Evolutionary conservation across 768 basidiomycete species (phyloP), one percentile per base, ranked within the genome.

Genomic region (Gymnopilus junonius): DNA sequence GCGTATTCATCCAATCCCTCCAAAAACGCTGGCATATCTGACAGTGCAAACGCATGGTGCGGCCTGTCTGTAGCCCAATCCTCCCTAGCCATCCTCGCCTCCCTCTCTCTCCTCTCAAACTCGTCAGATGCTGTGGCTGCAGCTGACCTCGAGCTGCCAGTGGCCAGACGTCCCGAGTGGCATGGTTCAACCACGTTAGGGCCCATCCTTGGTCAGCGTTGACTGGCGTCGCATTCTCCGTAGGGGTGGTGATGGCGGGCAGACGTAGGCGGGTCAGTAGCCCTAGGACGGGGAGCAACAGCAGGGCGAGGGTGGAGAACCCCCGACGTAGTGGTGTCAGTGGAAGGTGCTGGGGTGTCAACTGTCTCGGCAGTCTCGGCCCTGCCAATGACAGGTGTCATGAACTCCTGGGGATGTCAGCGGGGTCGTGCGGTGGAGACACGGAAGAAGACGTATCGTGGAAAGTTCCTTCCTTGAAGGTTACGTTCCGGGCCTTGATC

Each of bases 391-490:
- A 7, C 35, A 8, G 35, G 34, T 21, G 57, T 27, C 23, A 37
- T 29, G n/a, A 54, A 53, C n/a, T 40, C 51, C 45, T 29, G 21
- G 55, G 27, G 31, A 37, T 54, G 39, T 64, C 63, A 17, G 43
- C 14, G 2, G 43, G 56, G 39, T 31, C 57, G n/a, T 61, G 25
- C 11, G 17, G 37, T 3, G 35, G 11, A 3, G 1, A 29, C 11
- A 15, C 32, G 23, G 43, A 37, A 10, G 6, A 12, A 12, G 66
- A 51, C 29, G 59, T 66, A 10, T 62, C 46, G 37, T 73, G 65
- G 0, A 56, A 64, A 0, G 0, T 4, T 2, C 72, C 69, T 51
- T 74, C 72, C 11, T 76, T 71, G 53, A 76, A 74, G 3, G 69
- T 58, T 0, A 76, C 67, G 39, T 74, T 63, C 4, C 69, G 37